A percentile compares a stretch with the other conserved stretches of the same genome.
Evolutionary conservation across 23 red algal genomes (phyloP).

Genomic region (Gracilariopsis chorda): DNA sequence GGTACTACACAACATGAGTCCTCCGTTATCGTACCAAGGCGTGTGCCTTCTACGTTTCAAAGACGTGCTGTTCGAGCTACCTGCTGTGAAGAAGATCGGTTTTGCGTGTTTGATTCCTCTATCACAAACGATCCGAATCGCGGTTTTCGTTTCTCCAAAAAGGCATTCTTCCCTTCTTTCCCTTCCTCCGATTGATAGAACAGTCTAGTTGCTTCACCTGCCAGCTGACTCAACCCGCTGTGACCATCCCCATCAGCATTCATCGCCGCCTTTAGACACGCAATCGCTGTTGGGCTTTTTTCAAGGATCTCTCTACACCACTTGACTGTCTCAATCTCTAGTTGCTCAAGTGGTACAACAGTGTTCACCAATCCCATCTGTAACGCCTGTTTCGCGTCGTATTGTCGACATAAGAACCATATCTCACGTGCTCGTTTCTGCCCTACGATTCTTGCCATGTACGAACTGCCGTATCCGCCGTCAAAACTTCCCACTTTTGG

Average conservation of each 20-base stretch:
- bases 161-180: slow-evolving; percentile 94
- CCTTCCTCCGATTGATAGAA: slow-evolving; percentile 87
- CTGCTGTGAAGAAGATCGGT: too few species aligned
- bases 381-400: slow-evolving; percentile 64
- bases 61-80: too few species aligned
- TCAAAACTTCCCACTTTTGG: slow-evolving; percentile 89
- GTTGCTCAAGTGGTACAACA: slow-evolving; percentile 61
- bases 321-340: slow-evolving; percentile 72
- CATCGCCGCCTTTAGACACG: slow-evolving; percentile 88
- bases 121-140: slow-evolving; percentile 56
- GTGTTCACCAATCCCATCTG: slow-evolving; percentile 80
- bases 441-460: slow-evolving; percentile 80
- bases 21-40: too few species aligned
- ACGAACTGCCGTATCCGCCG: slow-evolving; percentile 81
- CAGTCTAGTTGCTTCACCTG: slow-evolving; percentile 72
- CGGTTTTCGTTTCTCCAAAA: slow-evolving; percentile 88
- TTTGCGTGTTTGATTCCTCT: too few species aligned
- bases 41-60: too few species aligned
- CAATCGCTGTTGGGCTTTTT: slow-evolving; percentile 82
- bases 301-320: slow-evolving; percentile 68
- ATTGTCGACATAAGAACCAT: slow-evolving; percentile 81
- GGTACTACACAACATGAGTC: too few species aligned
- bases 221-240: slow-evolving; percentile 63
- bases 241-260: slow-evolving; percentile 88
- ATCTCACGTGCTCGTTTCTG: slow-evolving; percentile 96